Evolutionary conservation across 163 green algal species (phyloP), one percentile per base, ranked within the genome.

Genomic region (Chlorella variabilis): DNA sequence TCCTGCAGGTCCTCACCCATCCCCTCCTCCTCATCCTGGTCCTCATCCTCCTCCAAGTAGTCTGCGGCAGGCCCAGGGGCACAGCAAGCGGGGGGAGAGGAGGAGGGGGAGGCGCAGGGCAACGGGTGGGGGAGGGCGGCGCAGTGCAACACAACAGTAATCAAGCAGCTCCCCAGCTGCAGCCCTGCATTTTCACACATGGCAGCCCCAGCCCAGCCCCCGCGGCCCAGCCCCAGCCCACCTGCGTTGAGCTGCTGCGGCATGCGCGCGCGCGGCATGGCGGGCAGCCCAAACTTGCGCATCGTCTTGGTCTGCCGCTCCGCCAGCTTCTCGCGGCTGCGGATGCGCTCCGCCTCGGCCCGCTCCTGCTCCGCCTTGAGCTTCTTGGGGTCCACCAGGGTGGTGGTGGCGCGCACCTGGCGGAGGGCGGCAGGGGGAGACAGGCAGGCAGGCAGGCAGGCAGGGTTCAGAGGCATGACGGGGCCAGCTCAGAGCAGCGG

Each of bases 1-100:
- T 83, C 75, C 59, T 38, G 48, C 62, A 73, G 13, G 29, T 77
- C 63, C 38, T 71, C 66, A 0, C 23, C 67, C 51, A 62, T 17
- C 49, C 88, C 86, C 21, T 88, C 86, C 15, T 86, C 86, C 23
- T 67, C 80, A 29, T 86, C 36, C 41, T 88, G 88, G 36, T 94
- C 91, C 45, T 54, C 45, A 0, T 92, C 87, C 77, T 93, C 85
- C 63, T 95, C 92, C 34, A 95, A 84, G 77, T 93, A 95, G 6
- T 81, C 74, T 33, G 89, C 77, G 73, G 87, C 25, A 90, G 79
- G 39, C 78, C 66, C 31, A 69, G 34, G 15, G 59, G 41, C 20
- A 31, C 25, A 42, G 4, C 3, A 51, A 61, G 73, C 54, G 15
- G 56, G 54, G 36, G 2, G 31, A 31, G 33, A 15, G 2, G 71